Percentiles rank a stretch among this genome's conserved stretches.
phyloP scores from a whole-genome alignment of 2,329 filamentous ascomycete species.

The Phoma sp. region DNA sequence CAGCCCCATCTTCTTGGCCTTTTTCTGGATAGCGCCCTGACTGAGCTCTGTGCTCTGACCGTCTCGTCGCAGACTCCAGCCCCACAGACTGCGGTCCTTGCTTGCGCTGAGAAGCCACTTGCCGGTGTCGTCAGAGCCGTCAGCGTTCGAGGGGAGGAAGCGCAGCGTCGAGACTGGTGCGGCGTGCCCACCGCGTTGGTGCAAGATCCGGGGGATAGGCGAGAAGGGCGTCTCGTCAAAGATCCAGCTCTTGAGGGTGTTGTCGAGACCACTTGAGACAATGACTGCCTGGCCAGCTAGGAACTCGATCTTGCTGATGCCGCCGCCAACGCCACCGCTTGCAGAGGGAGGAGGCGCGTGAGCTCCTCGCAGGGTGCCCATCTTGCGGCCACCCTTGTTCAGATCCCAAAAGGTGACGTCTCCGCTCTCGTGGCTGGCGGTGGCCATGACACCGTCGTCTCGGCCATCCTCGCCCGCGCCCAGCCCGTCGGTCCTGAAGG shows the following conservation, averaged over 20 bases:
- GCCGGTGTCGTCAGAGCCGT: constrained; percentile 84
- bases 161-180: constrained; percentile 81
- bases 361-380: constrained; percentile 84
- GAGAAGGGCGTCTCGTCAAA: constrained; percentile 93
- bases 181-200: constrained; percentile 86
- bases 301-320: constrained; percentile 88
- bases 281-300: constrained; percentile 87
- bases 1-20: constrained; percentile 86
- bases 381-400: constrained; percentile 84
- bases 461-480: constrained; percentile 88
- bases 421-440: constrained; percentile 76
- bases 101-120: constrained; percentile 95
- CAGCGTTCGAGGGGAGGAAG: constrained; percentile 87
- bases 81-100: constrained; percentile 90
- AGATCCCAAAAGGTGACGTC: constrained; percentile 97
- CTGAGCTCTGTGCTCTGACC: constrained; percentile 93
- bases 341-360: constrained; percentile 76
- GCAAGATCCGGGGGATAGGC: constrained; percentile 81
- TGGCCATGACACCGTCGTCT: constrained; percentile 90
- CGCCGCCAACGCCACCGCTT: constrained; percentile 66
- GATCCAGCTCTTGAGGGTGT: constrained; percentile 94
- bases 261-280: constrained; percentile 88
- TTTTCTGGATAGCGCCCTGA: constrained; percentile 86
- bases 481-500: constrained; percentile 86
- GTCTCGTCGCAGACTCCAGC: constrained; percentile 92